phyloP scores from a whole-genome alignment of 2,329 filamentous ascomycete species.

The Xylariaceae sp. region DNA sequence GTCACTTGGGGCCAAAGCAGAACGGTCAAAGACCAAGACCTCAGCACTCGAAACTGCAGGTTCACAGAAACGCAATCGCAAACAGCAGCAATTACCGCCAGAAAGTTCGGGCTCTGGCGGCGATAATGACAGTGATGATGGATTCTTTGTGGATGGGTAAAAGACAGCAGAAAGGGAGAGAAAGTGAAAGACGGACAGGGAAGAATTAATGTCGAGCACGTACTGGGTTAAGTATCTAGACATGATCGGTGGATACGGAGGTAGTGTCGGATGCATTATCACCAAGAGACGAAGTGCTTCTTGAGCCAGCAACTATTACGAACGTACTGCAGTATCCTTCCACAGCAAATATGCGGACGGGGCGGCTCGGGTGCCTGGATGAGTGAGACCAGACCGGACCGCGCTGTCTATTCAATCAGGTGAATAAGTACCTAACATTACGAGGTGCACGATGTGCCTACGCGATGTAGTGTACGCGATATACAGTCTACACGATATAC shows the following conservation, averaged over 20 bases:
- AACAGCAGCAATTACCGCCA: constrained; percentile 35
- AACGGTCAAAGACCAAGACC: constrained; percentile 17
- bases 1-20: constrained; percentile 10
- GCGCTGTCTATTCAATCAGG: too few relatives aligned
- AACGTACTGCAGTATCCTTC: too few relatives aligned
- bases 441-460: too few relatives aligned
- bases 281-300: too few relatives aligned
- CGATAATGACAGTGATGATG: constrained; percentile 50
- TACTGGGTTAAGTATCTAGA: neutral
- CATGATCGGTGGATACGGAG: neutral
- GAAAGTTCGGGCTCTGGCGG: constrained; percentile 28
- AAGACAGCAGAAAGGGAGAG: neutral
- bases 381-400: too few relatives aligned
- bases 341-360: too few relatives aligned
- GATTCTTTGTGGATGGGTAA: constrained; percentile 51
- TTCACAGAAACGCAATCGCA: constrained; percentile 31
- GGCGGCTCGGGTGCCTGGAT: too few relatives aligned
- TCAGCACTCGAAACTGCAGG: constrained; percentile 12
- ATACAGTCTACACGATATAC: too few relatives aligned
- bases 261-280: neutral
- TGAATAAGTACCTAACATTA: too few relatives aligned
- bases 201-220: constrained; percentile 11
- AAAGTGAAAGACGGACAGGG: constrained; percentile 5
- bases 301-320: too few relatives aligned
- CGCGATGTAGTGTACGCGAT: too few relatives aligned